Base-by-base conservation (phyloP, 176 grass and related monocot species). In the Phoenix roebelenii region DNA sequence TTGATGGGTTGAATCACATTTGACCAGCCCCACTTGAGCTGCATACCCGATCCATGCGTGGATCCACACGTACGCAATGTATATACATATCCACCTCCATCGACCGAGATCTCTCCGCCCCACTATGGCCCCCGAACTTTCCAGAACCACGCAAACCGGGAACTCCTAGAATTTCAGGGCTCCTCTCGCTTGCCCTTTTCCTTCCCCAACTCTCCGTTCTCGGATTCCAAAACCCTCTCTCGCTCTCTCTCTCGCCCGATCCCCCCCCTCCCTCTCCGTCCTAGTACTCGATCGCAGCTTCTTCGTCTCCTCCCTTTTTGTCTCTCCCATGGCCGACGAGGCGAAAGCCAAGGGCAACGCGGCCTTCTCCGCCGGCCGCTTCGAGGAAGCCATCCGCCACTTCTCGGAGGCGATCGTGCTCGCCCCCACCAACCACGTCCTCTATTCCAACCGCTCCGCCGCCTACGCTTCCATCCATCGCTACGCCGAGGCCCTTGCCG, bases 401-500 rank as follows among this genome's bases (percentile, higher is more conserved):
- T 88, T 83, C 74, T 51, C 67, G 7, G 79, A 69, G 63, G 85
- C 85, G 67, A 61, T 88, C 76, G 79, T 51, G 49, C 79, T 88
- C 63, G 76, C 79, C 17, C 71, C 79, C 20, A 61, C 57, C 53
- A 79, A 76, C 68, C 76, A 88, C 70, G 81, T 89, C 23, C 85
- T 98, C 76, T 98, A 92, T 67, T 98, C 93, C 63, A 98, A 98
- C 66, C 93, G 93, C 55, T 98, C 93, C 22, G 93, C 93, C 3
- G 81, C 93, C 67, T 73, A 85, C 70, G 93, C 93, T 59, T 98
- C 93, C 18, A 35, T 98, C 59, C 84, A 92, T 73, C 84, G 76
- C 73, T 98, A 98, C 69, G 55, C 72, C 25, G 93, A 85, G 5
- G 93, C 93, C n/a, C 84, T 98, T 44, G 70, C 51, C 66, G 93